phyloP scores from a whole-genome alignment of 306 rosid species.

The Quercus variabilis region DNA sequence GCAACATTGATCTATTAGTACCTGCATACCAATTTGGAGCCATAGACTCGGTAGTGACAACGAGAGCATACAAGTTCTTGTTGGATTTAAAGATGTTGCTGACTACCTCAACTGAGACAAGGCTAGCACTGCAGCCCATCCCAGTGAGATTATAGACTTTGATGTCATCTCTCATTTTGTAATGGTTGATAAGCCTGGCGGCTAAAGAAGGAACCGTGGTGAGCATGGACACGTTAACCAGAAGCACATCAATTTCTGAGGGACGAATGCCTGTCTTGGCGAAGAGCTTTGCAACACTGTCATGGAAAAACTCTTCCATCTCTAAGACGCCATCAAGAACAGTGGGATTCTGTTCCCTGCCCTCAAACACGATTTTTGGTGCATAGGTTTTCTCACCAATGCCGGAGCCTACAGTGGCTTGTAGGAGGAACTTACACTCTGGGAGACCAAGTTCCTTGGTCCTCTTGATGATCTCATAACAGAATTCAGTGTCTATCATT shows the following conservation, averaged over 20 bases:
- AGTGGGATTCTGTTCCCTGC: slow-evolving; percentile 49
- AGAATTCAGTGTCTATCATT: slow-evolving; percentile 50
- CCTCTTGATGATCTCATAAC: slow-evolving; percentile 52
- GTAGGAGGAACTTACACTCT: slow-evolving; percentile 72
- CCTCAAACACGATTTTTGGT: slow-evolving; percentile 61
- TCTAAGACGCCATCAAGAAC: slow-evolving; percentile 43
- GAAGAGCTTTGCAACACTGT: slow-evolving; percentile 55
- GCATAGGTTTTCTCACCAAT: slow-evolving; percentile 88
- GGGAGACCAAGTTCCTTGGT: slow-evolving; percentile 49
- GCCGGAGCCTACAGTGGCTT: slow-evolving; percentile 81
- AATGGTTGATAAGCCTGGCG: slow-evolving; percentile 50
- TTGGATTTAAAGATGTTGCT: slow-evolving; percentile 46
- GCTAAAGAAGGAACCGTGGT: slow-evolving; percentile 59
- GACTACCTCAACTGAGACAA: slow-evolving; percentile 59
- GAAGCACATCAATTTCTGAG: slow-evolving; percentile 66
- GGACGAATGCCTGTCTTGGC: slow-evolving; percentile 43
- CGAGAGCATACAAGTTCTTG: slow-evolving; percentile 52
- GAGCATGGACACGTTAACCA: slow-evolving; percentile 74
- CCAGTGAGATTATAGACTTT: slow-evolving; percentile 78
- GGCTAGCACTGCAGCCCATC: slow-evolving; percentile 92
- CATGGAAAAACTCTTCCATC: slow-evolving; percentile 74
- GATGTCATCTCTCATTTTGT: slow-evolving; percentile 68
- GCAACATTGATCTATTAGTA: slow-evolving; percentile 69
- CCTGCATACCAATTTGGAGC: slow-evolving; percentile 91
- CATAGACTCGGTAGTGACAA: slow-evolving; percentile 71